Percentiles rank a stretch among this genome's conserved stretches.
phyloP scores from a whole-genome alignment of 192 early-diverging fungal genomes.

The Linderina pennispora region DNA sequence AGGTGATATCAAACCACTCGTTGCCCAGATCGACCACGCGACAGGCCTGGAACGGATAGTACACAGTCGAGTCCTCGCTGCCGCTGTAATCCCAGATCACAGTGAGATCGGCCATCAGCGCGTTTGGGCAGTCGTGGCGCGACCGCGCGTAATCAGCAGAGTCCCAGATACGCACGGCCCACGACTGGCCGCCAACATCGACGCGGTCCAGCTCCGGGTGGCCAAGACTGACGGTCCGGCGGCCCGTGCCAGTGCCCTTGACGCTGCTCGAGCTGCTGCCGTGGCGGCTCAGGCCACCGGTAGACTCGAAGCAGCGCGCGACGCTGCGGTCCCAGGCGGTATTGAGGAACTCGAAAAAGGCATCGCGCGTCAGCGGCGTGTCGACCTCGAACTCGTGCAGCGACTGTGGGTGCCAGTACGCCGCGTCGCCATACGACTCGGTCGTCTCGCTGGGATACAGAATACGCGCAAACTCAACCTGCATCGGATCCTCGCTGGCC shows the following conservation, averaged over 20 bases:
- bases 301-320: slow-evolving; percentile 36
- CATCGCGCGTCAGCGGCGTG: slow-evolving; percentile 30
- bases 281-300: slow-evolving; percentile 24
- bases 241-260: not conserved
- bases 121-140: slow-evolving; percentile 23
- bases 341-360: slow-evolving; percentile 42
- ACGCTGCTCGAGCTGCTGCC: slow-evolving; percentile 23
- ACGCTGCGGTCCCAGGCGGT: slow-evolving; percentile 40
- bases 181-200: slow-evolving; percentile 44
- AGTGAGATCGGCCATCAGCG: slow-evolving; percentile 32
- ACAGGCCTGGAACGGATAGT: slow-evolving; percentile 39
- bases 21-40: slow-evolving; percentile 38
- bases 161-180: slow-evolving; percentile 45
- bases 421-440: slow-evolving; percentile 42
- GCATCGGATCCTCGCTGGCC: slow-evolving; percentile 15
- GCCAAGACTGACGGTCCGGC: slow-evolving; percentile 1
- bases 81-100: slow-evolving; percentile 42
- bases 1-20: slow-evolving; percentile 39
- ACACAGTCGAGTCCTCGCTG: slow-evolving; percentile 1
- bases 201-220: slow-evolving; percentile 46
- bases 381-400: slow-evolving; percentile 46
- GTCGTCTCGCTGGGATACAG: slow-evolving; percentile 37
- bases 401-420: slow-evolving; percentile 48
- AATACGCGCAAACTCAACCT: slow-evolving; percentile 38
- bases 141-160: slow-evolving; percentile 27